Evolutionary conservation across 306 rosid genomes (phyloP).

Genomic region (Prunus mume): DNA sequence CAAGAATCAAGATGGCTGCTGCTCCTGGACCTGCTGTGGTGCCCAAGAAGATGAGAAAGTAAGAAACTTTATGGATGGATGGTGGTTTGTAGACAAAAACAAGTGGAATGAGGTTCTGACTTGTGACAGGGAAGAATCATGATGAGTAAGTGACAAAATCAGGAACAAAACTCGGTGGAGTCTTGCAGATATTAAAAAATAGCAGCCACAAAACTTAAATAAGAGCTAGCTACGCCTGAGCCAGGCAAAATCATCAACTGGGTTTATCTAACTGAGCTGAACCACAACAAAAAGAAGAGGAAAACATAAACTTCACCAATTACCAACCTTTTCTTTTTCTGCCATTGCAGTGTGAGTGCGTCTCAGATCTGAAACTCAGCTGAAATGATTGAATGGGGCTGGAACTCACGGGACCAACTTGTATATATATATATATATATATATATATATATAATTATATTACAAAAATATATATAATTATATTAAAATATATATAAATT

Average conservation of each 20-base stretch:
- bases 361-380: constrained; percentile 5
- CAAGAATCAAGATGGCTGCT: too few species aligned
- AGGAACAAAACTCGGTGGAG: background rate
- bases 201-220: background rate
- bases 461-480: too few species aligned
- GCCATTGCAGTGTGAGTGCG: constrained; percentile 3
- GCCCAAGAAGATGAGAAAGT: too few species aligned
- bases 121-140: background rate
- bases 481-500: too few species aligned
- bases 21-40: too few species aligned
- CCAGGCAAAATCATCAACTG: background rate
- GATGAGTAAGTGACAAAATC: background rate
- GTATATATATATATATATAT: too few species aligned
- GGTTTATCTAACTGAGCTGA: background rate
- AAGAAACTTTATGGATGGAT: background rate
- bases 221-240: background rate
- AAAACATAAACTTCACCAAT: background rate
- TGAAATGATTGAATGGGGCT: background rate
- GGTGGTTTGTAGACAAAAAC: background rate
- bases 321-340: constrained; percentile 15
- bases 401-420: background rate
- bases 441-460: too few species aligned
- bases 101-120: background rate
- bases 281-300: background rate
- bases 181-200: background rate